Base-by-base conservation (phyloP, 768 basidiomycete genomes). In the Naganishia vishniacii region DNA sequence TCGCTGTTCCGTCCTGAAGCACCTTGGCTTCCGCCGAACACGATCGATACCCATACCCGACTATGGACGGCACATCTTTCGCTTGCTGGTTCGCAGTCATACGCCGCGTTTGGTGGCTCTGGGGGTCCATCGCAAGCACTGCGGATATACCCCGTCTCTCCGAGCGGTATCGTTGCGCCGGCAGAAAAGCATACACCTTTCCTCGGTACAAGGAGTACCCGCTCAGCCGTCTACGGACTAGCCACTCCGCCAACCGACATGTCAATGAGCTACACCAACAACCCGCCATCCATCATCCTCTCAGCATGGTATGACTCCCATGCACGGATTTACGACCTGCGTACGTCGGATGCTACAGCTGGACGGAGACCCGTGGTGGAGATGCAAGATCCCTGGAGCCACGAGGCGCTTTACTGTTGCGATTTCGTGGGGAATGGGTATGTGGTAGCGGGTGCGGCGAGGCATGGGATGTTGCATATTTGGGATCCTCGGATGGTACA, bases 251-350 rank as follows among this genome's bases (percentile, higher is more conserved):
- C 49, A 0, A 3, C 29, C 16, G 56, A 56, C 13, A 67, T 63
- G 56, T 16, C 61, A 4, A 47, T 37, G 42, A 41, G 59, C 42
- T 62, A 37, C 37, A 56, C 34, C 32, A 59, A 59, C 44, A 46
- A 51, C 26, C 61, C 65, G 11, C 34, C 48, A 15, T 44, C 49
- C 41, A 42, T 67, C 12, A 25, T 67, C 11, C 61, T 67, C 45
- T 67, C 65, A 15, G 65, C 65, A 4, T 67, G 65, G 65, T 67
- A 48, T n/a, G 65, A 67, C 37, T 61, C 61, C 25, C 32, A 34
- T 40, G 65, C 65, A 12, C 41, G 65, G 20, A 11, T 67, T 5
- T 53, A 67, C 47, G 65, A 67, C 41, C 51, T 67, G 23, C 65
- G 65, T 18, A 26, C 44, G 29, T 48, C 53, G n/a, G 26, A 32